Percentiles rank a stretch among this genome's conserved stretches.
Evolutionary conservation across 768 basidiomycete species (phyloP).

Genomic region (Tricholoma sp.): DNA sequence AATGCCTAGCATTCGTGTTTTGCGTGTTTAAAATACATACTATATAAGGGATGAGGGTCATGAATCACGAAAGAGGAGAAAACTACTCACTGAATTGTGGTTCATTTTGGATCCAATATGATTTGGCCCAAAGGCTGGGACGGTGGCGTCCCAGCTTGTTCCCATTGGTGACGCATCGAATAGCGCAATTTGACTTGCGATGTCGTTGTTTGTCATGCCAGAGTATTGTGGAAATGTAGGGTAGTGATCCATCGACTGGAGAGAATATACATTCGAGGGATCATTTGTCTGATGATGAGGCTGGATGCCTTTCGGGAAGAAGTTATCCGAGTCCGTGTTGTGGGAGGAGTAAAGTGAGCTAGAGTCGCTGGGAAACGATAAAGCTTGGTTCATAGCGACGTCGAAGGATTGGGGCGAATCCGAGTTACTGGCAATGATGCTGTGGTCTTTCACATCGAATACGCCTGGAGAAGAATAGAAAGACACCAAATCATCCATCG

Average conservation of each 20-base stretch:
- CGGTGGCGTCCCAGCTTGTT: slow-evolving; percentile 24
- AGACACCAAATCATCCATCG: slow-evolving; percentile 7
- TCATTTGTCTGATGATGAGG: slow-evolving; percentile 4
- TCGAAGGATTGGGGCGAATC: slow-evolving; percentile 25
- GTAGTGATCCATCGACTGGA: slow-evolving; percentile 15
- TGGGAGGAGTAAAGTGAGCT: slow-evolving; percentile 16
- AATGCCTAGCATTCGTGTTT: background rate
- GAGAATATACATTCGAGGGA: slow-evolving; percentile 9
- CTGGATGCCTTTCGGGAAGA: slow-evolving; percentile 5
- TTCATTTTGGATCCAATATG: slow-evolving; percentile 14
- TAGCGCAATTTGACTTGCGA: slow-evolving; percentile 26
- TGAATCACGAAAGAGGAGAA: background rate
- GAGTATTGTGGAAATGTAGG: slow-evolving; percentile 25
- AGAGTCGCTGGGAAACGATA: slow-evolving; percentile 25
- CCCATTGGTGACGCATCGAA: slow-evolving; percentile 25
- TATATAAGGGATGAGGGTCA: background rate
- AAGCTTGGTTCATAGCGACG: slow-evolving; percentile 25
- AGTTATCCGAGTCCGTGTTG: background rate
- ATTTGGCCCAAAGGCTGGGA: slow-evolving; percentile 19
- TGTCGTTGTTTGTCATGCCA: slow-evolving; percentile 22
- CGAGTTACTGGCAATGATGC: slow-evolving; percentile 15
- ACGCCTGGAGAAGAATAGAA: slow-evolving; percentile 14
- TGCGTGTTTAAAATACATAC: slow-evolving; percentile 1
- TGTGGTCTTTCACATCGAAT: slow-evolving; percentile 15
- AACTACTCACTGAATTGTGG: slow-evolving; percentile 8